Evolutionary conservation across 352 stramenopile species (phyloP).

Genomic region (Hyaloperonospora brassicae): DNA sequence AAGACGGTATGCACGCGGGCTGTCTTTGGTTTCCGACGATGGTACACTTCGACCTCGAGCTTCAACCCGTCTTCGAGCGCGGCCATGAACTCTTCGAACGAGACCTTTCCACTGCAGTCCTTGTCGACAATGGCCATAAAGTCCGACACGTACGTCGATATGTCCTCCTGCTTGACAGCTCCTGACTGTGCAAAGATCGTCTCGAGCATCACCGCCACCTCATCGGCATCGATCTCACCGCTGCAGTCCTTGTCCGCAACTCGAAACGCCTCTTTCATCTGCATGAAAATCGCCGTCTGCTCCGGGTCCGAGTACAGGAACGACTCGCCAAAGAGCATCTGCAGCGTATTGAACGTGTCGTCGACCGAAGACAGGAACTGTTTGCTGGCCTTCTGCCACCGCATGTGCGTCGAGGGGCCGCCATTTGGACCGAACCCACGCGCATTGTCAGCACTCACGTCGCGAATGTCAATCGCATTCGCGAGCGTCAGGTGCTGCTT

Average conservation of each 20-base stretch:
- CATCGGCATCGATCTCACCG: conserved; percentile 70
- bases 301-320: conserved; percentile 74
- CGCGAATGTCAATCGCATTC: conserved; percentile 45
- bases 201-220: conserved; percentile 68
- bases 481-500: conserved; percentile 34
- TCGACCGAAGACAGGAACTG: conserved; percentile 44
- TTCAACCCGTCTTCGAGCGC: conserved; percentile 70
- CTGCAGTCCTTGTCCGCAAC: conserved; percentile 73
- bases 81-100: conserved; percentile 79
- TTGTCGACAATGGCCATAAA: conserved; percentile 75
- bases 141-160: conserved; percentile 58
- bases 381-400: conserved; percentile 45
- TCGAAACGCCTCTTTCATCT: conserved; percentile 82
- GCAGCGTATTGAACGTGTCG: conserved; percentile 65
- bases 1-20: conserved; percentile 20
- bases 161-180: conserved; percentile 59
- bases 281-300: conserved; percentile 79
- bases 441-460: conserved; percentile 10
- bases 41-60: conserved; percentile 68
- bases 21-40: conserved; percentile 32
- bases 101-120: conserved; percentile 55
- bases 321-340: conserved; percentile 62
- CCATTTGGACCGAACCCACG: conserved; percentile 9
- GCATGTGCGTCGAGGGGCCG: conserved; percentile 22
- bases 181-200: conserved; percentile 72